Conservation (phyloP, 2,329 filamentous ascomycete species). For the Venturia carpophila region DNA sequence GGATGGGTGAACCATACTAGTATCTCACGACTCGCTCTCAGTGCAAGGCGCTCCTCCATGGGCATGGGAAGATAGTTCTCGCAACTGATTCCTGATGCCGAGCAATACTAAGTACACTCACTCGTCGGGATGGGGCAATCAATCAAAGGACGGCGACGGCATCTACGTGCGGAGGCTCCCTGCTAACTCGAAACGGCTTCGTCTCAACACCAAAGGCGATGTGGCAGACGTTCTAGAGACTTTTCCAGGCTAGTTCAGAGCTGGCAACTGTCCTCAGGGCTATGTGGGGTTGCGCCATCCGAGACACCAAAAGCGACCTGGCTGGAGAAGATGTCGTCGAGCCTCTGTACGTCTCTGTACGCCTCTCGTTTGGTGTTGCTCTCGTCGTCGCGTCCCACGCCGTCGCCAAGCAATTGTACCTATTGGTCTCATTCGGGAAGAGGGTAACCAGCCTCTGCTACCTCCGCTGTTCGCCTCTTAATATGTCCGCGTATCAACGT, state of each 20-base stretch:
- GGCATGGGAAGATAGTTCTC: too few species aligned
- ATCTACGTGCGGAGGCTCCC: neutral
- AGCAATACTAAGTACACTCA: too few species aligned
- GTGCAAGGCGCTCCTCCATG: too few species aligned
- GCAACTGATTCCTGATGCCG: too few species aligned
- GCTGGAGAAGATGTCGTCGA: neutral
- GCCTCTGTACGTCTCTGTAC: too few species aligned
- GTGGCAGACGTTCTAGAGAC: neutral
- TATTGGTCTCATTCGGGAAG: neutral
- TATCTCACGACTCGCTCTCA: too few species aligned
- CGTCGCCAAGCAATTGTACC: neutral
- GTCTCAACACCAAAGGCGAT: conserved; percentile 1
- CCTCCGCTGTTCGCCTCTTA: too few species aligned
- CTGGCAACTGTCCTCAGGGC: neutral
- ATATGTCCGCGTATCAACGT: neutral
- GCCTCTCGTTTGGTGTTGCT: neutral
- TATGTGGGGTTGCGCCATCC: neutral
- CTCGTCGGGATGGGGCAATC: neutral
- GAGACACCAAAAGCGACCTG: neutral
- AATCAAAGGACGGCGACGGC: neutral
- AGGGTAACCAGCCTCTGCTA: too few species aligned
- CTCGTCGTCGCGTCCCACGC: neutral
- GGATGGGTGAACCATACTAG: too few species aligned
- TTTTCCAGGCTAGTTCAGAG: too few species aligned
- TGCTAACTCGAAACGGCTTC: conserved; percentile 10